phyloP scores from a whole-genome alignment of 352 stramenopile species.

The Phytophthora sp. region DNA sequence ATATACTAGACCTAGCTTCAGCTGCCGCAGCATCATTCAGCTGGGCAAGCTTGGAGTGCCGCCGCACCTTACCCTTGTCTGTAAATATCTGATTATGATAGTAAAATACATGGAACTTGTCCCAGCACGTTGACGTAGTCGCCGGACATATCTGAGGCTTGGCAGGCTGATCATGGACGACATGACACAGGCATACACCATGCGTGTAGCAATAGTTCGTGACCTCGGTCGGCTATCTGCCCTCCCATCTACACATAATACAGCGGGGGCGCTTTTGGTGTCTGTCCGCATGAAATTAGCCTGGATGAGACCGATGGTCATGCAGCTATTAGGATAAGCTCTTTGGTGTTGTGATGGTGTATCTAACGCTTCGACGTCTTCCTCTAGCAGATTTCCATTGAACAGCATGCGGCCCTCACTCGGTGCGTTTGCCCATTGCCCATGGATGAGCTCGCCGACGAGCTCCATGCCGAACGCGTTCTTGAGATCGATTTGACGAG shows the following conservation, averaged over 20 bases:
- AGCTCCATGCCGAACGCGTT: too few species aligned
- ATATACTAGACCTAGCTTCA: too few species aligned
- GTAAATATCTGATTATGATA: neutral
- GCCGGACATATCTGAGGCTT: neutral
- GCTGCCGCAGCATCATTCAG: too few species aligned
- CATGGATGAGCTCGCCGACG: constrained; percentile 1
- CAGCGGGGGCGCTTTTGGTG: constrained; percentile 1
- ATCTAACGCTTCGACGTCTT: neutral
- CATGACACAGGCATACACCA: neutral
- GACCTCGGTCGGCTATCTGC: constrained; percentile 10
- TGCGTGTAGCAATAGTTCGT: constrained; percentile 2
- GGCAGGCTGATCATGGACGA: neutral
- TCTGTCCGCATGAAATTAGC: constrained; percentile 6
- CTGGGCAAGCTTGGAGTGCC: constrained; percentile 6
- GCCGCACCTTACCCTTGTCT: neutral
- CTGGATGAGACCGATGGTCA: neutral
- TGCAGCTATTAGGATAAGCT: neutral
- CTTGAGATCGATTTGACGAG: too few species aligned
- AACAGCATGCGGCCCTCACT: constrained; percentile 3
- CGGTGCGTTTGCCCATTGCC: neutral
- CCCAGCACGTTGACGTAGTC: constrained; percentile 1
- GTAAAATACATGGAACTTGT: constrained; percentile 12
- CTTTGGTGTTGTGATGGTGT: neutral
- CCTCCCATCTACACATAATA: neutral
- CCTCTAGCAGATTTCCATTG: neutral